Evolutionary conservation across 2,329 filamentous ascomycete genomes (phyloP), one percentile per base, ranked within the genome.

Genomic region (Trichoderma sp.): DNA sequence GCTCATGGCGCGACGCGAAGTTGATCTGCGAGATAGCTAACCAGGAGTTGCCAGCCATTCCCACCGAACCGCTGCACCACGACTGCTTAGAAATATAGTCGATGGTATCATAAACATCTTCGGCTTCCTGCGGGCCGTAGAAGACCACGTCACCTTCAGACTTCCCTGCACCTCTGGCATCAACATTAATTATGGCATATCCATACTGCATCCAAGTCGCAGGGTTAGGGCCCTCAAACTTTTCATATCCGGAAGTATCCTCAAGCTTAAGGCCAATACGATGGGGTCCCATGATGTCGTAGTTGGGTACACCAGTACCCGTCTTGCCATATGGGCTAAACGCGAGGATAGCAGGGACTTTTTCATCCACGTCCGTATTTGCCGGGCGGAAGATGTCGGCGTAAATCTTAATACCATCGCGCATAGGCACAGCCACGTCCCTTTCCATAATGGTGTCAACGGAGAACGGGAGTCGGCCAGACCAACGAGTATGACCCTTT

Each of bases 301-400:
- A 79, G 80, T 85, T 85, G 21, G 81, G 78, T 16, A 86, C 77
- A 3, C 82, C 83, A 18, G 81, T 83, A 75, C 83, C 85, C 75
- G 85, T 84, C 77, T 88, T 88, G 24, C 87, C 87, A 75, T 85
- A 88, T 16, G 83, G 83, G 7, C 82, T 84, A 85, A 85, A 88
- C 66, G 81, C 82, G 1, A 88, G 77, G 29, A 88, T 79, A 1
- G 85, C 86, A 2, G 87, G 86, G 1, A 87, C 78, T 60, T 82
- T 84, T 8, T 41, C 62, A 24, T 27, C 14, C 67, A 79, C 79
- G n/a, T 77, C 73, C 18, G 75, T 74, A 33, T 80, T 78, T 2
- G 24, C 41, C 18, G 86, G 86, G 6, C 86, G 81, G 77, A 86
- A 88, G 41, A 88, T 82, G 66, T 88, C 87, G 9, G 81, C 81